Base-by-base conservation (phyloP, 129 eudicot genomes). In the Flaveria brownii region DNA sequence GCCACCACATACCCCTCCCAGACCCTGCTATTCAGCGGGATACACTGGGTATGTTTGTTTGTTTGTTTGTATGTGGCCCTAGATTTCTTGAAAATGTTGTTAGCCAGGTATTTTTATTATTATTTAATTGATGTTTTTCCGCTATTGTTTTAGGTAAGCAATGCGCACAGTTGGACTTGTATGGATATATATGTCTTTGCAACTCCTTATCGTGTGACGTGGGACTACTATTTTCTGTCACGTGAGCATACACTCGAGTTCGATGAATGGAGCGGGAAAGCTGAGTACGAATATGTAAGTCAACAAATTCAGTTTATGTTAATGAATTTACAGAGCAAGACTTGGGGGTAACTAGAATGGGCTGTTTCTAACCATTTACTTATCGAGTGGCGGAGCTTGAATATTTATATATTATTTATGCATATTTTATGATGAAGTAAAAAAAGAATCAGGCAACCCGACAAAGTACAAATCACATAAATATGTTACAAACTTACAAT, bases 141-240 rank as follows among this genome's bases (percentile, higher is more conserved):
- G 10, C 4, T 12, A 17, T 12, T 41, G 14, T 39, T 85, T 42
- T 84, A 95, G 99, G 95, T 95, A 28, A 91, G 84, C 83, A 83
- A 77, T 5, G 89, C 99, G 55, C 99, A 91, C 74, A 95, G 97
- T 74, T 95, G 92, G 95, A 95, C 97, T 51, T 95, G 99, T 81
- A 95, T 95, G 96, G 97, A 95, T 83, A 79, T 95, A 75, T 95
- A 95, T 63, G 72, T 95, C 51, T 91, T 95, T 76, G 99, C 99
- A 57, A 95, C 99, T 51, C 99, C 99, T 65, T 95, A 84, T 78
- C 99, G 99, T 75, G 99, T 89, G 71, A 91, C 96, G 25, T 91
- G 97, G 97, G 99, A 95, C 73, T 91, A 91, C 63, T 95, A 91
- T 64, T 80, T 89, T 69, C 1, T 86, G 65, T 84, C 95, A 23